Base-by-base conservation (phyloP, 2,329 filamentous ascomycete genomes). In the Cercospora sesami region DNA sequence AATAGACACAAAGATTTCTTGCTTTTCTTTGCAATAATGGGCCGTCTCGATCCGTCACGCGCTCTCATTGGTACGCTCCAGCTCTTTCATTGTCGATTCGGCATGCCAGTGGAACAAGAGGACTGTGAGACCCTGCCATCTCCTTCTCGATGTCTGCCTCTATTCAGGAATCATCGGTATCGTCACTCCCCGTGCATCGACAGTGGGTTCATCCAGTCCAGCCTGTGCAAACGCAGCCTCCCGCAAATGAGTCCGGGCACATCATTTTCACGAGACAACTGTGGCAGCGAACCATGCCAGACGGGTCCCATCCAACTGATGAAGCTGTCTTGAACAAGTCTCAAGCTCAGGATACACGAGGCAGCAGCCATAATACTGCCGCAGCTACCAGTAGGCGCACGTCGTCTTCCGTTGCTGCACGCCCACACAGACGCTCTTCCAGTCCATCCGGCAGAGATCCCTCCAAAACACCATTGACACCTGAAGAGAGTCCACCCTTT, bases 181-280 rank as follows among this genome's bases (percentile, higher is more conserved):
- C 68, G 59, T 64, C 69, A 64, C 66, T 71, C 28, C 66, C 65
- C 58, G 33, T 58, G 55, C 65, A 63, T 63, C 65, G 65, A 59
- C 65, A 69, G 45, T 70, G 71, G 71, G 48, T 42, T 28, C 59
- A 65, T 57, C 57, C 67, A 39, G 26, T 53, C 59, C 51, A 65
- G 33, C 60, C 66, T 61, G 66, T 70, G 68, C 74, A 74, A 73
- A 73, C 73, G 72, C 75, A 66, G 71, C 66, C 65, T n/a, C 60
- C 71, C 63, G 61, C 72, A 62, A 65, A 72, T 74, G 75, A 74
- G 48, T 62, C 73, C 55, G 72, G 72, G 30, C 75, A 69, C 60
- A 75, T 78, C 71, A 69, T 78, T 72, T 79, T 78, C 70, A 78
- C 77, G 59, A 76, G 78, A 76, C 75, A 79, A 64, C 72, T 78